A percentile compares a stretch with the other conserved stretches of the same genome.
These are phyloP conservation scores for Flaveria linearis DNA, from an alignment of 129 eudicot genomes.

Conservation along the genomic window DNA sequence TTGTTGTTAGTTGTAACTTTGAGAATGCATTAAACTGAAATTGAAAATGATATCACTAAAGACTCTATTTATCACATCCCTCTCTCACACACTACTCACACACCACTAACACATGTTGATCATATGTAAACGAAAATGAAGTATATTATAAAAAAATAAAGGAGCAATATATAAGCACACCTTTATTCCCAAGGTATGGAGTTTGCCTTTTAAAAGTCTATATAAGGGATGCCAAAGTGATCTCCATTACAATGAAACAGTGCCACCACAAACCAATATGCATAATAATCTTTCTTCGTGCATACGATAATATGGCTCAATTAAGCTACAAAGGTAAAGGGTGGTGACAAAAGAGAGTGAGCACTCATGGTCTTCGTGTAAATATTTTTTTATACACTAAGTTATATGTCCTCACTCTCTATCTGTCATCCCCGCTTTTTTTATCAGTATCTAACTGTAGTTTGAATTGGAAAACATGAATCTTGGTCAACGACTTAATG, in stretches of 20 bases:
- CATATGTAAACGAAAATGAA: not conserved
- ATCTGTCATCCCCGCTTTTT: not conserved
- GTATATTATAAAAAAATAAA: too few relatives aligned
- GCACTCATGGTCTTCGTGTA: constrained; percentile 18
- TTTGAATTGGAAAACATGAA: not conserved
- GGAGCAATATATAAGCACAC: not conserved
- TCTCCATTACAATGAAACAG: not conserved
- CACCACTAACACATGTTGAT: not conserved
- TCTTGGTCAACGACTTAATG: not conserved
- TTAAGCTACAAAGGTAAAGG: not conserved
- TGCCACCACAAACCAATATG: not conserved
- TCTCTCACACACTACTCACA: not conserved
- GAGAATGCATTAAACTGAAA: not conserved
- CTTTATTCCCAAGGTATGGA: not conserved
- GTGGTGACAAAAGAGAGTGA: constrained; percentile 20
- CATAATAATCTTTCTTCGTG: not conserved
- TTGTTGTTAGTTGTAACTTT: not conserved
- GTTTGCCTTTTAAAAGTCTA: not conserved
- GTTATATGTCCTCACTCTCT: constrained; percentile 21
- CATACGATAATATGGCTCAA: not conserved
- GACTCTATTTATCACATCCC: not conserved
- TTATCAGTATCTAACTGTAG: not conserved
- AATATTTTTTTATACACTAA: constrained; percentile 5
- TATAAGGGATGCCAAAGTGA: not conserved
- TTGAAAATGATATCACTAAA: not conserved